Percentiles rank a stretch among this genome's conserved stretches.
Conservation (phyloP, 73 alveolate species). For the Paramecium pentaurelia region DNA sequence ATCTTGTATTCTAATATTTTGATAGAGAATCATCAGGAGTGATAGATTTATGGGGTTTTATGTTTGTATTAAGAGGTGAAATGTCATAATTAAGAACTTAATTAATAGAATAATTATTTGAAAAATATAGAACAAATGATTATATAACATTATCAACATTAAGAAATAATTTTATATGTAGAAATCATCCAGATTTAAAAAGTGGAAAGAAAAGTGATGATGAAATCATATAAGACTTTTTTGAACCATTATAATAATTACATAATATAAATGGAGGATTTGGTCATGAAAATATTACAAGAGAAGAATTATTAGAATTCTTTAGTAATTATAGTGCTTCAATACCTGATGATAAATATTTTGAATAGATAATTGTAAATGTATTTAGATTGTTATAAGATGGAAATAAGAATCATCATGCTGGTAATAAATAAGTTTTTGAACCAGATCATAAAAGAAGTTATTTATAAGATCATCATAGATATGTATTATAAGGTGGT, state of each 20-base stretch:
- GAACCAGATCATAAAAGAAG: constrained; percentile 62
- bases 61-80: constrained; percentile 66
- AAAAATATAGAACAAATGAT: constrained; percentile 73
- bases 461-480: constrained; percentile 57
- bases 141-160: constrained; percentile 83
- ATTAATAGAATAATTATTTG: constrained; percentile 69
- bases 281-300: constrained; percentile 17
- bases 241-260: constrained; percentile 53
- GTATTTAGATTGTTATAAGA: constrained; percentile 22
- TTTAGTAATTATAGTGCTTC: constrained; percentile 53
- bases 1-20: constrained; percentile 76
- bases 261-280: constrained; percentile 51
- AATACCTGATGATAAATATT: constrained; percentile 50
- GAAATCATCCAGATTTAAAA: constrained; percentile 85
- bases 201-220: constrained; percentile 79
- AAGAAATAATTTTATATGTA: constrained; percentile 77
- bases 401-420: constrained; percentile 36
- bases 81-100: constrained; percentile 57
- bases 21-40: constrained; percentile 80
- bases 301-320: constrained; percentile 54
- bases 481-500: constrained; percentile 53
- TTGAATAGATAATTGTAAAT: constrained; percentile 36
- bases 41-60: constrained; percentile 66
- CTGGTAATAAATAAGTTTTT: constrained; percentile 51
- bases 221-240: constrained; percentile 64